phyloP scores from a whole-genome alignment of 352 stramenopile species.

The Pythium apleroticum region DNA sequence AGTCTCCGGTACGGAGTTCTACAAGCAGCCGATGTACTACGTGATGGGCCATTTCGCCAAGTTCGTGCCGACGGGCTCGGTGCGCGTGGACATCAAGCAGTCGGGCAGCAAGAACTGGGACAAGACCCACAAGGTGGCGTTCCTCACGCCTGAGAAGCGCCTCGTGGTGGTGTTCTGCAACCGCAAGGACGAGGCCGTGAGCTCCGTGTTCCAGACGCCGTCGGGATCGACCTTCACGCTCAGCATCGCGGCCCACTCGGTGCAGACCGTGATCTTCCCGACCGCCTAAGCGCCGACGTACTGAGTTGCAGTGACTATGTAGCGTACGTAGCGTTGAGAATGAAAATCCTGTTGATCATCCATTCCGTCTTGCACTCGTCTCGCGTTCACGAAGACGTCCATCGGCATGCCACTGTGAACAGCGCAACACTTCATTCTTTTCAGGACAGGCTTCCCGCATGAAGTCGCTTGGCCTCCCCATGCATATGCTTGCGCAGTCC shows the following conservation, averaged over 20 bases:
- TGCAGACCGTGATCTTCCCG: constrained; percentile 29
- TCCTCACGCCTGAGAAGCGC: constrained; percentile 47
- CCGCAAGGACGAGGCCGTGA: constrained; percentile 23
- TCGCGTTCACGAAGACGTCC: neutral
- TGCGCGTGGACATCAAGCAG: constrained; percentile 43
- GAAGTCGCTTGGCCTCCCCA: neutral
- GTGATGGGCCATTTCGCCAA: constrained; percentile 75
- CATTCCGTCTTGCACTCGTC: too few species aligned
- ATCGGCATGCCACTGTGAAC: neutral
- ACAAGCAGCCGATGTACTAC: constrained; percentile 86
- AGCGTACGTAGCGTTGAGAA: too few species aligned
- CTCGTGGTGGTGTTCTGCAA: constrained; percentile 41
- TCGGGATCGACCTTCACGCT: constrained; percentile 15
- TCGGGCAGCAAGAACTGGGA: constrained; percentile 23
- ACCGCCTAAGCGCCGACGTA: neutral
- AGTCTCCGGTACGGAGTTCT: constrained; percentile 53
- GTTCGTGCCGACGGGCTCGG: constrained; percentile 55
- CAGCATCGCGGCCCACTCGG: constrained; percentile 20
- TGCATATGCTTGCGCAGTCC: too few species aligned
- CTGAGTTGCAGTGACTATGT: too few species aligned
- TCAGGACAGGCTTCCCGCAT: neutral
- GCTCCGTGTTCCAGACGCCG: constrained; percentile 18
- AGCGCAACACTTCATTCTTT: too few species aligned
- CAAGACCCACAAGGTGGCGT: constrained; percentile 44
- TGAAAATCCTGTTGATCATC: too few species aligned